Conservation (phyloP, 257 asterid genomes). For the Nicotiana benthamiana region DNA sequence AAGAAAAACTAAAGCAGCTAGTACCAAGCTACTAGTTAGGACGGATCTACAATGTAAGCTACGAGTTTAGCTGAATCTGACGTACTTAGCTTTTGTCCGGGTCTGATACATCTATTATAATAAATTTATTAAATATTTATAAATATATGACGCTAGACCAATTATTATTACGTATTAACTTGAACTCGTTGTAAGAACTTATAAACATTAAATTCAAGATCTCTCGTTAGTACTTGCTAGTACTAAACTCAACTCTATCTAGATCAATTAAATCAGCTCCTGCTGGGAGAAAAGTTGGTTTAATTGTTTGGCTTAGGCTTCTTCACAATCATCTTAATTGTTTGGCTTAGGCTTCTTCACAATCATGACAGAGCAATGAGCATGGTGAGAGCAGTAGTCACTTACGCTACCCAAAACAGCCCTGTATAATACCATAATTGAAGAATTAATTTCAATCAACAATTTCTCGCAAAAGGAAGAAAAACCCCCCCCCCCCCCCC, state of each 20-base stretch:
- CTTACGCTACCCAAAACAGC: conserved; percentile 49
- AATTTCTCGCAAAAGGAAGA: background rate
- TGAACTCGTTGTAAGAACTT: accelerated
- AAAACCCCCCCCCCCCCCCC: background rate
- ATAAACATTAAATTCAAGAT: too few species aligned
- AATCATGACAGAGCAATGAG: conserved; percentile 44
- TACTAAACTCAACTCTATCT: background rate
- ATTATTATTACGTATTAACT: too few species aligned
- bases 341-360: too few species aligned
- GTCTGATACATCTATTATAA: too few species aligned
- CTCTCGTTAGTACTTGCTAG: background rate
- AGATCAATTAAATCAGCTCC: background rate
- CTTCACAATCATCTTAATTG: conserved; percentile 44
- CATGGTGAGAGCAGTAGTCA: conserved; percentile 52
- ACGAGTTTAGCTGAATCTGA: too few species aligned
- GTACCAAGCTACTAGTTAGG: background rate
- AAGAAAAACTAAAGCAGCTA: background rate
- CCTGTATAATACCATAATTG: conserved; percentile 10
- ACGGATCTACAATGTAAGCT: too few species aligned
- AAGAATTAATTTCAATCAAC: background rate
- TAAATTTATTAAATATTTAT: too few species aligned
- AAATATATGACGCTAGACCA: too few species aligned
- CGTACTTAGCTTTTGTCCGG: too few species aligned
- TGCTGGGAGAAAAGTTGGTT: background rate
- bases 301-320: conserved; percentile 23